phyloP scores from a whole-genome alignment of 768 basidiomycete genomes.

The Rhodotorula kratochvilovae region DNA sequence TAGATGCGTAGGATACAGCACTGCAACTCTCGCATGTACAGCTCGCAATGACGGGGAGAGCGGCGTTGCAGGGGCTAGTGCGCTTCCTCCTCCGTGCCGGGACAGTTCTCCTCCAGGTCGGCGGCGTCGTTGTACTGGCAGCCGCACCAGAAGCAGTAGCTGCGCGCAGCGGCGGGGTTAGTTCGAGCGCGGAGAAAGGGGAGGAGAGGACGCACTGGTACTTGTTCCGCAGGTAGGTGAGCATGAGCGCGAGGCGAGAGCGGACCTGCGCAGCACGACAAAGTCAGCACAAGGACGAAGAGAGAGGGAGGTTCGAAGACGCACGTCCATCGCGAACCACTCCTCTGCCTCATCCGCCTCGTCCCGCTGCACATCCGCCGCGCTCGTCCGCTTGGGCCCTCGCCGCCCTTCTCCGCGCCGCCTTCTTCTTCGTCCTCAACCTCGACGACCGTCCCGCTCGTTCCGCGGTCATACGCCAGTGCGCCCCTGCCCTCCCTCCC shows the following conservation, averaged over 20 bases:
- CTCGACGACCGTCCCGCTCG: conserved; percentile 23
- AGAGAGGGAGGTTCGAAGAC: background rate
- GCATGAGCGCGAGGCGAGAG: conserved; percentile 34
- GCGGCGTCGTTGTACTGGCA: conserved; percentile 25
- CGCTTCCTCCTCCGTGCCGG: conserved; percentile 24
- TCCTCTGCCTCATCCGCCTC: conserved; percentile 16
- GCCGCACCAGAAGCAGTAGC: conserved; percentile 42
- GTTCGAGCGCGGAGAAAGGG: background rate
- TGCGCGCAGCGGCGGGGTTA: background rate
- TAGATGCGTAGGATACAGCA: too few species aligned
- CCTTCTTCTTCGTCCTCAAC: background rate
- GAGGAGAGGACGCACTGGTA: conserved; percentile 18
- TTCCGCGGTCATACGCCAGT: conserved; percentile 31
- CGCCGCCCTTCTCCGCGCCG: background rate
- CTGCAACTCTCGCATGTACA: background rate
- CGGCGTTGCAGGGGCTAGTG: conserved; percentile 5
- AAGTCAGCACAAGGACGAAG: background rate
- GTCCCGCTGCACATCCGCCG: background rate
- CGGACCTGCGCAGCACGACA: conserved; percentile 4
- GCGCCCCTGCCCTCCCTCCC: background rate
- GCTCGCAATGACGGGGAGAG: background rate
- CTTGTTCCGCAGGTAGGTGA: conserved; percentile 32
- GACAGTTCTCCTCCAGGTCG: conserved; percentile 22
- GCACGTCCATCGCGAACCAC: conserved; percentile 35
- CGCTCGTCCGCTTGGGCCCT: background rate